Evolutionary conservation across 2,329 filamentous ascomycete genomes (phyloP).

Genomic region (Pseudogymnoascus sp.): DNA sequence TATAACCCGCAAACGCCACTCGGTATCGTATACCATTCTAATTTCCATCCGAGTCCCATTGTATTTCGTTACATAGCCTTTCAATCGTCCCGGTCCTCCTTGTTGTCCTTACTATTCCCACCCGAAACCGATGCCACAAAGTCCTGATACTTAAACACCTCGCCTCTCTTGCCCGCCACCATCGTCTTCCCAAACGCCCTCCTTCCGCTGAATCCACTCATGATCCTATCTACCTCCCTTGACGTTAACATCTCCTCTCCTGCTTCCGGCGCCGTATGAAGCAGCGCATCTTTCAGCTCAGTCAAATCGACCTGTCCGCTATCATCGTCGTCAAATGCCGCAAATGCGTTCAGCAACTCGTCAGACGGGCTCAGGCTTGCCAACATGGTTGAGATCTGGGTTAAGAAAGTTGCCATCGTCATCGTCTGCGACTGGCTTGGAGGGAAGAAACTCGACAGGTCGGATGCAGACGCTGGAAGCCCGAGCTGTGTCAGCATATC

Average conservation of each 20-base stretch:
- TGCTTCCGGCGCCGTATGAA: slow-evolving; percentile 71
- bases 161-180: slow-evolving; percentile 52
- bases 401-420: slow-evolving; percentile 77
- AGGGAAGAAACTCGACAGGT: slow-evolving; percentile 77
- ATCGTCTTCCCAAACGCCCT: slow-evolving; percentile 65
- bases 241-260: slow-evolving; percentile 58
- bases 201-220: slow-evolving; percentile 75
- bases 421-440: slow-evolving; percentile 62
- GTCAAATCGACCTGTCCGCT: slow-evolving; percentile 81
- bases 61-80: neutral
- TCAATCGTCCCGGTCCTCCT: slow-evolving; percentile 14
- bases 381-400: slow-evolving; percentile 66
- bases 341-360: slow-evolving; percentile 82
- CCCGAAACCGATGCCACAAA: slow-evolving; percentile 51
- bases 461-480: slow-evolving; percentile 60
- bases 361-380: slow-evolving; percentile 64
- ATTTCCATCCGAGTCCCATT: neutral
- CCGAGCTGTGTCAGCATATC: slow-evolving; percentile 83
- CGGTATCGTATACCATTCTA: slow-evolving; percentile 1
- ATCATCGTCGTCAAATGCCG: slow-evolving; percentile 92
- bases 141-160: slow-evolving; percentile 90
- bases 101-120: slow-evolving; percentile 20
- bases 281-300: slow-evolving; percentile 72
- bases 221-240: slow-evolving; percentile 75
- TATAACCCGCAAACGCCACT: slow-evolving; percentile 3